Conservation (phyloP, 169 alveolate genomes). For the Plasmodium fragile region DNA sequence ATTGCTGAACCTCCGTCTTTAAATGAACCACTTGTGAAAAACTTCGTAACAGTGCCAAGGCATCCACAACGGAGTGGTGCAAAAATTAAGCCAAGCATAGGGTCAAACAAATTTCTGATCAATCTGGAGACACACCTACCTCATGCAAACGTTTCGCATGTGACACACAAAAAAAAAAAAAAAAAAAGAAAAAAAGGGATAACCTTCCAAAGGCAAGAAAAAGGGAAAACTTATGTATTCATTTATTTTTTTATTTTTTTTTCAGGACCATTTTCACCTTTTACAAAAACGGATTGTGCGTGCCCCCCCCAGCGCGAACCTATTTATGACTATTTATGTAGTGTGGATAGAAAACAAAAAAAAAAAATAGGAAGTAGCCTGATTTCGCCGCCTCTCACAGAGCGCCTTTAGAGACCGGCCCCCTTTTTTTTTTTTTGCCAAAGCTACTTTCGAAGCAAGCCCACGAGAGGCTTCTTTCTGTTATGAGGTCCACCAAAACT, state of each 20-base stretch:
- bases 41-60: background rate
- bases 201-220: background rate
- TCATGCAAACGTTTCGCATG: background rate
- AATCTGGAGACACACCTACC: background rate
- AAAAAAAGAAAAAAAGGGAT: background rate
- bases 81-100: background rate
- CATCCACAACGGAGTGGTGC: background rate
- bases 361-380: background rate
- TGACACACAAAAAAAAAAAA: background rate
- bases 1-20: background rate
- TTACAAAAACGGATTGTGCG: background rate
- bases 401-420: background rate
- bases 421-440: background rate
- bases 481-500: background rate
- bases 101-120: background rate
- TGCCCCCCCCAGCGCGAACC: background rate
- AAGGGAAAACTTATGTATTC: background rate
- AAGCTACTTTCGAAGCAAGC: background rate
- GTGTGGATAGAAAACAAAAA: background rate
- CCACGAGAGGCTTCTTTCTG: background rate
- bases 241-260: too few relatives aligned
- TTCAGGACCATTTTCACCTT: background rate
- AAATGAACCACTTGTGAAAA: background rate
- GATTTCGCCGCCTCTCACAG: background rate
- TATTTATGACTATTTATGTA: background rate